Percentiles rank a stretch among this genome's conserved stretches.
Evolutionary conservation across 2,329 filamentous ascomycete genomes (phyloP).

Genomic region (Cadophora gregata): DNA sequence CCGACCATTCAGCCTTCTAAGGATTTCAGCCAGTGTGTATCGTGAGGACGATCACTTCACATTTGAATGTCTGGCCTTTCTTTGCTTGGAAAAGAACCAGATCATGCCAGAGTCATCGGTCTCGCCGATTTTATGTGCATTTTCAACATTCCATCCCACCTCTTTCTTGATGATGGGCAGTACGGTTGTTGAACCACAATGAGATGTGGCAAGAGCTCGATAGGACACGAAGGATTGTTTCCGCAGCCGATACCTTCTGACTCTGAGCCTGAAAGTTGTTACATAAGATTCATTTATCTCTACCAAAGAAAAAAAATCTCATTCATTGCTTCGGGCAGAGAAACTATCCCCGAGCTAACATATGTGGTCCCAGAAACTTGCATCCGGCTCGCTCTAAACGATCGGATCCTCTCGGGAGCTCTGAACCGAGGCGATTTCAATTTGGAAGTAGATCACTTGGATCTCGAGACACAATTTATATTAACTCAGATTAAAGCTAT

Average conservation of each 20-base stretch:
- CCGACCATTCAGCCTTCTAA: neutral
- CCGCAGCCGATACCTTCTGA: neutral
- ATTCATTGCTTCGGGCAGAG: neutral
- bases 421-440: neutral
- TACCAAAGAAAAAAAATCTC: neutral
- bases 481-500: constrained; percentile 24
- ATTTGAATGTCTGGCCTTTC: neutral
- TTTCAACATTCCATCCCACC: constrained; percentile 1
- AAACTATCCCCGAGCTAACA: neutral
- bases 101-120: neutral
- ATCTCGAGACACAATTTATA: constrained; percentile 19
- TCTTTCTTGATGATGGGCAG: neutral
- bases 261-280: neutral
- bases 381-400: neutral
- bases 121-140: neutral
- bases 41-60: neutral
- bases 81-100: neutral
- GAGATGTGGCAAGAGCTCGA: constrained; percentile 2
- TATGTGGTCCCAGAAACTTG: neutral
- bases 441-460: constrained; percentile 4
- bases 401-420: neutral
- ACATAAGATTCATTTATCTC: neutral
- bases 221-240: neutral
- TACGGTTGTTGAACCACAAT: neutral
- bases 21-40: neutral